phyloP scores from a whole-genome alignment of 352 stramenopile genomes.

The Blastocystis sp. region DNA sequence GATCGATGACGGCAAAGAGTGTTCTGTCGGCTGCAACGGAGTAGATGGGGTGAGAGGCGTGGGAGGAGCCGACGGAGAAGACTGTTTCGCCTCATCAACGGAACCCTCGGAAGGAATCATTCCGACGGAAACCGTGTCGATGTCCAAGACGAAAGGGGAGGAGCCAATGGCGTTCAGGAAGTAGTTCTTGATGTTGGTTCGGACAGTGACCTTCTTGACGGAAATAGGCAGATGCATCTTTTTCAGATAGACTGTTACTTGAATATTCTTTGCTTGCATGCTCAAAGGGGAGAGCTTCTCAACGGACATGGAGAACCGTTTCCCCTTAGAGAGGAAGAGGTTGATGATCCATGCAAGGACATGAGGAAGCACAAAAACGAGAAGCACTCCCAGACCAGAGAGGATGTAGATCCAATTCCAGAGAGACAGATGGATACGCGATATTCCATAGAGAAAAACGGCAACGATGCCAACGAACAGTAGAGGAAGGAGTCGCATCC shows the following conservation, averaged over 20 bases:
- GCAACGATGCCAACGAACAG: not conserved
- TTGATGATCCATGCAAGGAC: constrained; percentile 12
- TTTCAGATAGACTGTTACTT: not conserved
- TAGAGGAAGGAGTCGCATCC: too few relatives aligned
- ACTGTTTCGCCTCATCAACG: not conserved
- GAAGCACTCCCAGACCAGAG: not conserved
- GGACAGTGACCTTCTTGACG: not conserved
- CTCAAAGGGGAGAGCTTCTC: constrained; percentile 32
- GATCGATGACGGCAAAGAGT: not conserved
- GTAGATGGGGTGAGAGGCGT: not conserved
- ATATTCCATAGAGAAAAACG: not conserved
- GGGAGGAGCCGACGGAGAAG: not conserved
- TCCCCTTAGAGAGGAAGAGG: constrained; percentile 12
- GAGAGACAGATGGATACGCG: not conserved
- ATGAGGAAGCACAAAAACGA: not conserved
- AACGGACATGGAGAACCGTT: constrained; percentile 29
- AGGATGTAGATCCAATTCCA: not conserved
- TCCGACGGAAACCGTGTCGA: not conserved
- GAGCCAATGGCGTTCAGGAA: not conserved
- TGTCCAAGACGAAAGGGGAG: constrained; percentile 31
- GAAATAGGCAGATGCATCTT: not conserved
- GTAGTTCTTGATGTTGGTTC: constrained; percentile 26
- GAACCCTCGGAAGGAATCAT: not conserved
- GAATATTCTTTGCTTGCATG: constrained; percentile 1
- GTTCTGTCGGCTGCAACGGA: not conserved